A percentile compares a stretch with the other conserved stretches of the same genome.
Conservation (phyloP, 2,329 filamentous ascomycete genomes). For the Cercospora berteroae region DNA sequence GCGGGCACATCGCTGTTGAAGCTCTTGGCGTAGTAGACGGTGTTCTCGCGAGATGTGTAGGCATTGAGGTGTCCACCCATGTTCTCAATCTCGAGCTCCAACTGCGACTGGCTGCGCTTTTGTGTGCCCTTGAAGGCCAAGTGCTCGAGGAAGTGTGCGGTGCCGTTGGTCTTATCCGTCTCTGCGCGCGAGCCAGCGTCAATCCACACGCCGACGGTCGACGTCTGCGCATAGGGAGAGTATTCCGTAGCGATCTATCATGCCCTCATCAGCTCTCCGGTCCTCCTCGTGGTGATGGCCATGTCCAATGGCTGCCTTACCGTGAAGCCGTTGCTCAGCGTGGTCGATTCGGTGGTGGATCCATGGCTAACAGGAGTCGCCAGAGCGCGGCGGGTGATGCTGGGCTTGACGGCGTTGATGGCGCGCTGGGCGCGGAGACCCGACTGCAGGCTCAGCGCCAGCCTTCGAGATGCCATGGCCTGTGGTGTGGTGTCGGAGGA, state of each 20-base stretch:
- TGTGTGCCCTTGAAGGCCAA: constrained; percentile 99
- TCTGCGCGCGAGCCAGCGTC: constrained; percentile 97
- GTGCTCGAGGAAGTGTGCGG: constrained; percentile 99
- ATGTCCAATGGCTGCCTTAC: constrained; percentile 52
- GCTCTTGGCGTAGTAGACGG: constrained; percentile 98
- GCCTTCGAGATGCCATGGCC: constrained; percentile 91
- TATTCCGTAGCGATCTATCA: constrained; percentile 91
- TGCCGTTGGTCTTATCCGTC: constrained; percentile 98
- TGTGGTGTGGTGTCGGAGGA: constrained; percentile 32
- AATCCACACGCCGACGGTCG: constrained; percentile 98
- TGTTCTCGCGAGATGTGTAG: constrained; percentile 99
- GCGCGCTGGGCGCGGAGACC: constrained; percentile 84
- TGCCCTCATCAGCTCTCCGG: constrained; percentile 20
- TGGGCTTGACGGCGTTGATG: constrained; percentile 65
- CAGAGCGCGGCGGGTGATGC: constrained; percentile 71
- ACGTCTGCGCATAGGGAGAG: constrained; percentile 97
- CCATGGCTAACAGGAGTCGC: constrained; percentile 74
- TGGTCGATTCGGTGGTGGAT: constrained; percentile 91
- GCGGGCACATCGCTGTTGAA: constrained; percentile 97
- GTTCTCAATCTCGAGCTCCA: constrained; percentile 99
- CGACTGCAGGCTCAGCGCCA: constrained; percentile 91
- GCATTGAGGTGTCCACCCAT: constrained; percentile 99
- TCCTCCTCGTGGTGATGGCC: neutral
- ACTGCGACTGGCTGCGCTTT: constrained; percentile 91
- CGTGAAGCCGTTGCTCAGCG: constrained; percentile 94